phyloP scores from a whole-genome alignment of 306 rosid genomes.

The Trifolium fragiferum region DNA sequence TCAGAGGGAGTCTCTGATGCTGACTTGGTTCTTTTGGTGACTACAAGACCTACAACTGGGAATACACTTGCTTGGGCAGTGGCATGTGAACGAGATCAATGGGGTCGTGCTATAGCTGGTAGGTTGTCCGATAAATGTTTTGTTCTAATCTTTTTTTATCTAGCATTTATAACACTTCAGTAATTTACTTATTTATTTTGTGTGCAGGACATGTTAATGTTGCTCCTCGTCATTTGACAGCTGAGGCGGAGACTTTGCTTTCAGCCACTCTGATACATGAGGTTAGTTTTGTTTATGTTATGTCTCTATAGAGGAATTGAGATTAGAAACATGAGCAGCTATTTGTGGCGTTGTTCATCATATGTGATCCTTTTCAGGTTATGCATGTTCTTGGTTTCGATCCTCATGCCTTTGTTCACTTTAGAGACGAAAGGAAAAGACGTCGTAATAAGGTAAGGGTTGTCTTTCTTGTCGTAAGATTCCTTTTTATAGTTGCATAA shows the following conservation, averaged over 20 bases:
- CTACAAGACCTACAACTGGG: constrained; percentile 97
- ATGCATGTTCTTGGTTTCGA: constrained; percentile 99
- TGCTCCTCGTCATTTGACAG: constrained; percentile 99
- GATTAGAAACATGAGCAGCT: constrained; percentile 22
- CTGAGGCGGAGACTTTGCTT: constrained; percentile 93
- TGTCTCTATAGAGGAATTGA: constrained; percentile 22
- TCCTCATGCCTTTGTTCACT: constrained; percentile 98
- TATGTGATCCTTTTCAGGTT: constrained; percentile 63
- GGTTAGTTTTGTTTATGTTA: constrained; percentile 55
- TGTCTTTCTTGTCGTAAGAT: constrained; percentile 32
- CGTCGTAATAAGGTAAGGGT: constrained; percentile 76
- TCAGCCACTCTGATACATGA: constrained; percentile 95
- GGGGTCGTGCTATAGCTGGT: constrained; percentile 99
- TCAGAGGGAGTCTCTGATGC: constrained; percentile 90
- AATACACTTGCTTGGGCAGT: constrained; percentile 99
- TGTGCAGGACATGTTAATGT: constrained; percentile 92
- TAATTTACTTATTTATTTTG: constrained; percentile 22
- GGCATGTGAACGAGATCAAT: constrained; percentile 99
- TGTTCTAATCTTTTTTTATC: constrained; percentile 32
- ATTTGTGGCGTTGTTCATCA: constrained; percentile 37
- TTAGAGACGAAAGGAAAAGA: constrained; percentile 97
- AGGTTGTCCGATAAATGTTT: constrained; percentile 38
- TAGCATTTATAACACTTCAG: constrained; percentile 37
- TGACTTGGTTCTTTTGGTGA: constrained; percentile 94
- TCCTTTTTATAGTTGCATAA: constrained; percentile 9